Base-by-base conservation (phyloP, 2,329 filamentous ascomycete species). In the Alternaria alternata region DNA sequence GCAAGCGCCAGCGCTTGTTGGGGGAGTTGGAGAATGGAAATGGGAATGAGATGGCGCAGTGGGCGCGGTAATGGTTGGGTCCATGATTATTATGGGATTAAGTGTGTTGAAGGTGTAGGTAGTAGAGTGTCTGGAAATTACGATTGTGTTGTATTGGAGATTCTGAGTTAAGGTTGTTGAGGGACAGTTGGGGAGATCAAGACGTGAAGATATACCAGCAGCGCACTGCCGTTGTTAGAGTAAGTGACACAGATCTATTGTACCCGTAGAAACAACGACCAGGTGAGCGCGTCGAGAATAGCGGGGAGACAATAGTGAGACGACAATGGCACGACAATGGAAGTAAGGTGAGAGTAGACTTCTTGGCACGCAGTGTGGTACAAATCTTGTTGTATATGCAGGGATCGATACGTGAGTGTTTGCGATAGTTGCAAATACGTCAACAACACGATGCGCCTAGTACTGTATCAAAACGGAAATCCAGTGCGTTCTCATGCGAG, bases 161-260 rank as follows among this genome's bases (percentile, higher is more conserved):
- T 16, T 14, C 7, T 41, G 22, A 36, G 12, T 24, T 9, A 14
- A 32, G 14, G 28, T 18, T 43, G 11, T n/a, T 38, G 16, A 12
- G 16, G 46, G 41, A 26, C 12, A 24, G 18, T 38, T 12, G 16
- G 16, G 24, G 11, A 42, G 26, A n/a, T 11, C 20, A 7, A 22
- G 36, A 14, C 5, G 26, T 7, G 7, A 9, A 34, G n/a, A 44
- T 34, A 34, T 14, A 14, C 3, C 5, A 5, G n/a, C 18, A 12
- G 24, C 24, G 39, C 46, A 51, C 24, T 16, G n/a, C 44, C 9
- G 20, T 12, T 32, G 12, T 41, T 44, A 5, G n/a, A 14, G 47
- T 11, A 18, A 26, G 26, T 39, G 20, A 46, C 53, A 38, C 44
- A 51, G 57, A 49, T 38, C 6, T 51, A 28, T 56, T 56, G 39